Percentiles rank a stretch among this genome's conserved stretches.
Evolutionary conservation across 1,284 basidiomycete species (phyloP).

Genomic region (Boletus sp.): DNA sequence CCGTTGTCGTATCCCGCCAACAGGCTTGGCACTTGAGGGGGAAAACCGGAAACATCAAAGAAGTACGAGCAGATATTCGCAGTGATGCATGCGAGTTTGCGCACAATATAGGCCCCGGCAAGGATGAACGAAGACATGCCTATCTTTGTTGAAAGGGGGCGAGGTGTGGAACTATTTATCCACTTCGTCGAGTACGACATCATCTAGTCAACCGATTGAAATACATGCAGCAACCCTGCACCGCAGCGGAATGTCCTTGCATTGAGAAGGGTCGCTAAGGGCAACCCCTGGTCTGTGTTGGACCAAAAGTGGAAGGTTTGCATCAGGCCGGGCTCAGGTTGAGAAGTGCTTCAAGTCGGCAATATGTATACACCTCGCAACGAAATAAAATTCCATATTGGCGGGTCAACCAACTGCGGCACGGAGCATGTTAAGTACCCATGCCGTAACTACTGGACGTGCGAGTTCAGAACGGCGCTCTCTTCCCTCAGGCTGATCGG

Average conservation of each 20-base stretch:
- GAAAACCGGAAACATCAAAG: not conserved
- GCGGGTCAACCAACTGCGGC: too few relatives aligned
- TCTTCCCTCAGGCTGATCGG: too few relatives aligned
- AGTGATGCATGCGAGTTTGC: not conserved
- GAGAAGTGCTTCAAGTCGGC: too few relatives aligned
- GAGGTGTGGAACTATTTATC: slow-evolving; percentile 11
- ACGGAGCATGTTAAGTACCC: too few relatives aligned
- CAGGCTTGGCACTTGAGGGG: slow-evolving; percentile 9
- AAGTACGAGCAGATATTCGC: not conserved
- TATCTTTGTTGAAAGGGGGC: not conserved
- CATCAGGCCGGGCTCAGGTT: not conserved
- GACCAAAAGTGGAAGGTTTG: not conserved
- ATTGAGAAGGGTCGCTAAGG: not conserved
- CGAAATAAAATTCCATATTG: too few relatives aligned
- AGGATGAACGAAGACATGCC: slow-evolving; percentile 8
- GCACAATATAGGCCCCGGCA: not conserved
- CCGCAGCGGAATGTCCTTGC: too few relatives aligned
- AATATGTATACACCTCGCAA: not conserved
- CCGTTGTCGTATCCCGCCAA: slow-evolving; percentile 19
- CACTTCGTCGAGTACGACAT: not conserved
- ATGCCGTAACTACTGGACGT: too few relatives aligned
- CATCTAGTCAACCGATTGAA: too few relatives aligned
- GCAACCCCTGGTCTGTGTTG: not conserved
- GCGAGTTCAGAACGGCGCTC: too few relatives aligned
- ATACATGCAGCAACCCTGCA: too few relatives aligned